These are phyloP conservation scores for Sistotremastrum suecicum DNA, from an alignment of 768 basidiomycete genomes.

Conservation along the genomic window DNA sequence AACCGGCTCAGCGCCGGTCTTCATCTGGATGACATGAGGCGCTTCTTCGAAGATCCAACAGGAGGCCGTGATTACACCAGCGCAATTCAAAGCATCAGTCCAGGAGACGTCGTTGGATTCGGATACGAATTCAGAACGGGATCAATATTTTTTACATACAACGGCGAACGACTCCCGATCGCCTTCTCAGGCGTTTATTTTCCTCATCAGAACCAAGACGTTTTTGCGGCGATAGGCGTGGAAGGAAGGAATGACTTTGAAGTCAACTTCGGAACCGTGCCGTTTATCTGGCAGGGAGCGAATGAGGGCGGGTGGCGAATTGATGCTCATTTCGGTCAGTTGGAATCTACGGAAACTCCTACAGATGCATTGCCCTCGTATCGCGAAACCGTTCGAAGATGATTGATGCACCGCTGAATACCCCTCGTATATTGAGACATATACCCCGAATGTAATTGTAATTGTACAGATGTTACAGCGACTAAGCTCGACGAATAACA, in stretches of 20 bases:
- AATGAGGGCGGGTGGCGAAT: constrained; percentile 55
- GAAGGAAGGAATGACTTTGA: constrained; percentile 37
- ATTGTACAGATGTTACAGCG: too few relatives aligned
- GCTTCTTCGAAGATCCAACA: constrained; percentile 56
- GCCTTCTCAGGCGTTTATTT: constrained; percentile 50
- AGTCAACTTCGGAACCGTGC: constrained; percentile 53
- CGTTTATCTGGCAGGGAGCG: constrained; percentile 46
- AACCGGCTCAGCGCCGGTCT: constrained; percentile 49
- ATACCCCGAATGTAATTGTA: too few relatives aligned
- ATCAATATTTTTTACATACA: constrained; percentile 49
- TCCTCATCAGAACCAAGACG: constrained; percentile 36
- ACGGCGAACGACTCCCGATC: constrained; percentile 37
- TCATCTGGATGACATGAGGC: constrained; percentile 58
- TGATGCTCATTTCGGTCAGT: constrained; percentile 43
- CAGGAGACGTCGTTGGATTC: constrained; percentile 46
- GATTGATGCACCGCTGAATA: too few relatives aligned
- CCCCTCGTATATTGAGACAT: too few relatives aligned
- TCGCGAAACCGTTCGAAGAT: too few relatives aligned
- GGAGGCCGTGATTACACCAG: constrained; percentile 46
- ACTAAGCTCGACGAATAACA: too few relatives aligned
- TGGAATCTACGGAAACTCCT: constrained; percentile 8
- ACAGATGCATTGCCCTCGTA: too few relatives aligned
- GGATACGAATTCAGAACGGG: constrained; percentile 45
- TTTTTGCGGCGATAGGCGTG: constrained; percentile 52
- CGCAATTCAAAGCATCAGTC: constrained; percentile 16